Conservation (phyloP, 2,329 filamentous ascomycete species). For the Gnomoniopsis sp. region DNA sequence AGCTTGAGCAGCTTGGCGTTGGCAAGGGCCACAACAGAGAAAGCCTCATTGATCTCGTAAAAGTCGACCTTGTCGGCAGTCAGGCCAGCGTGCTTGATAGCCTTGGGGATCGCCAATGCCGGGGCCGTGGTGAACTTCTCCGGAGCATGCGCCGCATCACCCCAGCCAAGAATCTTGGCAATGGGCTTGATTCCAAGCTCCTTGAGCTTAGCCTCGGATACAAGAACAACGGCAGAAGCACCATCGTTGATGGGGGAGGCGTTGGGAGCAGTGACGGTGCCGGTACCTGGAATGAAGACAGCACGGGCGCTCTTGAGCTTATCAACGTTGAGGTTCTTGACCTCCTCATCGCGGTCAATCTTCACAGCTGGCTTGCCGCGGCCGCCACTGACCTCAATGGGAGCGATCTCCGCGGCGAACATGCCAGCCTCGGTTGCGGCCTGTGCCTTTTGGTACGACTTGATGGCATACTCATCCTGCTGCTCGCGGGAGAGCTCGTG, state of each 20-base stretch:
- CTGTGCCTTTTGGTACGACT: slow-evolving; percentile 90
- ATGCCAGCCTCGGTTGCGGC: slow-evolving; percentile 75
- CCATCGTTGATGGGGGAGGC: slow-evolving; percentile 96
- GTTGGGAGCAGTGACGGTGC: slow-evolving; percentile 93
- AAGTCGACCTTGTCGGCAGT: slow-evolving; percentile 76
- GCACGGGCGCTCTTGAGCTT: slow-evolving; percentile 84
- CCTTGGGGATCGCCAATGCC: slow-evolving; percentile 92
- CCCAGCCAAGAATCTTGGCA: slow-evolving; percentile 97
- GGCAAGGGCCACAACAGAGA: slow-evolving; percentile 91
- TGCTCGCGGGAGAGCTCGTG: slow-evolving; percentile 76
- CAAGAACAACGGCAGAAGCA: slow-evolving; percentile 85
- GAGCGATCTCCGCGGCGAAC: slow-evolving; percentile 84
- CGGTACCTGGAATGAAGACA: slow-evolving; percentile 73
- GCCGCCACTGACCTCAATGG: slow-evolving; percentile 81
- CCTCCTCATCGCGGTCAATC: slow-evolving; percentile 87
- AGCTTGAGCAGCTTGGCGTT: slow-evolving; percentile 91
- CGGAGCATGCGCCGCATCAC: slow-evolving; percentile 85
- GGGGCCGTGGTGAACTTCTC: slow-evolving; percentile 96
- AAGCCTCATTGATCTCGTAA: slow-evolving; percentile 99
- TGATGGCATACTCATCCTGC: slow-evolving; percentile 95
- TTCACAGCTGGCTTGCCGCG: slow-evolving; percentile 83
- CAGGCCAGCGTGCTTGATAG: slow-evolving; percentile 88
- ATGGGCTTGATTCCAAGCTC: slow-evolving; percentile 87
- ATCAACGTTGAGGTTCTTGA: slow-evolving; percentile 85
- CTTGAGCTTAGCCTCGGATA: slow-evolving; percentile 91